These are phyloP conservation scores for Clarireedia paspali DNA, from an alignment of 2,329 filamentous ascomycete genomes.

Conservation along the genomic window DNA sequence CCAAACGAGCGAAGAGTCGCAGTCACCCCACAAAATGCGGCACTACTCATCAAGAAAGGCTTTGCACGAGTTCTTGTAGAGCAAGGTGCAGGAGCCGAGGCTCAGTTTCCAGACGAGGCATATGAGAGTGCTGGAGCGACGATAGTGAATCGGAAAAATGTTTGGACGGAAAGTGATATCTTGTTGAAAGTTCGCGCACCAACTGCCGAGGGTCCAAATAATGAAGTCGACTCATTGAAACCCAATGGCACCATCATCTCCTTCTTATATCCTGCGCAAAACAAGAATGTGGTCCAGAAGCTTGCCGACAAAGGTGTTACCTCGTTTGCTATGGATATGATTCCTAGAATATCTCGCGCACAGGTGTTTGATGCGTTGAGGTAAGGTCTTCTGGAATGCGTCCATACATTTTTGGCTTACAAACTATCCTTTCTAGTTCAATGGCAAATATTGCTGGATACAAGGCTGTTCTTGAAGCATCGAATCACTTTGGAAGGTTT, in stretches of 20 bases:
- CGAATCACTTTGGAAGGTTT: constrained; percentile 82
- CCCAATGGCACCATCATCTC: constrained; percentile 70
- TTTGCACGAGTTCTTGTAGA: constrained; percentile 72
- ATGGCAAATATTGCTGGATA: constrained; percentile 96
- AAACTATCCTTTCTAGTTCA: constrained; percentile 44
- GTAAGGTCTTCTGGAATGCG: constrained; percentile 6
- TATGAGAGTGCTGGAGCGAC: constrained; percentile 74
- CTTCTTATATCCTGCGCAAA: constrained; percentile 76
- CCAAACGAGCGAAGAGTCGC: constrained; percentile 76
- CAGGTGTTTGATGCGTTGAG: constrained; percentile 79
- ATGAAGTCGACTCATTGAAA: constrained; percentile 61
- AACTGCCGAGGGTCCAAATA: constrained; percentile 45
- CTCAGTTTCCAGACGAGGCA: constrained; percentile 69
- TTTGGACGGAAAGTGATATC: constrained; percentile 72
- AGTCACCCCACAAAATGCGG: constrained; percentile 76
- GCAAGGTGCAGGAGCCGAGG: constrained; percentile 67
- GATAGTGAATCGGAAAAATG: constrained; percentile 57
- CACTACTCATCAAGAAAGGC: constrained; percentile 77
- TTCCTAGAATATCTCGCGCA: constrained; percentile 81
- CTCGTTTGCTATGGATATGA: constrained; percentile 85
- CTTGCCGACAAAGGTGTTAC: constrained; percentile 66
- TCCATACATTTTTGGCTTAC: constrained; percentile 7
- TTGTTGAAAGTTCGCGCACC: constrained; percentile 79
- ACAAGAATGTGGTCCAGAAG: constrained; percentile 65
- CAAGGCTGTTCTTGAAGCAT: constrained; percentile 83